These are phyloP conservation scores for Lactifluus piperatus DNA, from an alignment of 768 basidiomycete genomes.

Conservation along the genomic window DNA sequence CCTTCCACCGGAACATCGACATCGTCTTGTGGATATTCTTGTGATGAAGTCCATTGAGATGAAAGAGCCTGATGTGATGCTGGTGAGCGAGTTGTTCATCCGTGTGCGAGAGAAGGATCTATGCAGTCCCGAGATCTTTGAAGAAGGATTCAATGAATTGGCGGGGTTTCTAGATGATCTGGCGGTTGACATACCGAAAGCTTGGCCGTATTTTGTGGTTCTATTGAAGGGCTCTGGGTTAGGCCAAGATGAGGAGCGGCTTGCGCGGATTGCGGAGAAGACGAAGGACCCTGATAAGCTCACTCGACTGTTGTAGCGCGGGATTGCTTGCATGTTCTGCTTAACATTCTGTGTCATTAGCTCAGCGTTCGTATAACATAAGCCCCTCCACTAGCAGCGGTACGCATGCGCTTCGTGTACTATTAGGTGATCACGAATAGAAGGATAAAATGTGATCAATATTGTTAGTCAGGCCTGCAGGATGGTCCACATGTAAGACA, in stretches of 20 bases:
- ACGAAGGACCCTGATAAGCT: constrained; percentile 52
- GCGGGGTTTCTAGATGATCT: constrained; percentile 82
- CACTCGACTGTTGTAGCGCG: constrained; percentile 26
- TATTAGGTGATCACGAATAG: too few species aligned
- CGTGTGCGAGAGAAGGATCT: constrained; percentile 51
- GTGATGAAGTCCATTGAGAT: constrained; percentile 55
- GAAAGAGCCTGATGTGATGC: constrained; percentile 71
- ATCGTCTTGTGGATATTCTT: constrained; percentile 64
- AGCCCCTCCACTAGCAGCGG: too few species aligned
- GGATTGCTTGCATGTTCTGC: constrained; percentile 7
- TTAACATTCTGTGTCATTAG: not conserved
- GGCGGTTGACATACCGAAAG: constrained; percentile 84
- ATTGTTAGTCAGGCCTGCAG: too few species aligned
- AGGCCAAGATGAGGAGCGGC: constrained; percentile 46
- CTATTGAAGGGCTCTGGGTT: constrained; percentile 66
- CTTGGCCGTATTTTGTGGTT: constrained; percentile 63
- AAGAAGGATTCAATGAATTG: constrained; percentile 60
- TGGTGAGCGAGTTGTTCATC: constrained; percentile 69
- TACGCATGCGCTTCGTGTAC: too few species aligned
- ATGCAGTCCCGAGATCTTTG: constrained; percentile 52
- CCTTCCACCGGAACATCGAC: constrained; percentile 57
- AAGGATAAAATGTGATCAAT: too few species aligned
- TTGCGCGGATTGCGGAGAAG: constrained; percentile 49
- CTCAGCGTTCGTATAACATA: too few species aligned
- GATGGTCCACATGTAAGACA: too few species aligned